Conservation (phyloP, 345 rosid genomes). For the Hevea brasiliensis region DNA sequence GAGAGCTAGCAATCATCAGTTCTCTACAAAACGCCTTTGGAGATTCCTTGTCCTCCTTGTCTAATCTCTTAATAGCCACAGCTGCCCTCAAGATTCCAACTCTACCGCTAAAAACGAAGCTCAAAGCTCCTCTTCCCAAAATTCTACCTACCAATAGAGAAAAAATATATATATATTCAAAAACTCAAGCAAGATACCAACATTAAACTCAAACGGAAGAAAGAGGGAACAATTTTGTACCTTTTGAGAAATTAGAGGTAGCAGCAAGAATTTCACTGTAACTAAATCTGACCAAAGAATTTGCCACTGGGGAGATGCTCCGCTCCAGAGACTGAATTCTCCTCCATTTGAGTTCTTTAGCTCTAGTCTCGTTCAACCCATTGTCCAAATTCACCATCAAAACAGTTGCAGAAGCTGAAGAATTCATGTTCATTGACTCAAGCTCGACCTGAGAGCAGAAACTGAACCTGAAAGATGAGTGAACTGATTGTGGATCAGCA, state of each 20-base stretch:
- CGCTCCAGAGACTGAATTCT: slow-evolving; percentile 73
- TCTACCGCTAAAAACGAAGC: slow-evolving; percentile 86
- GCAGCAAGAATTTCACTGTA: slow-evolving; percentile 72
- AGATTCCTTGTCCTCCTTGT: slow-evolving; percentile 82
- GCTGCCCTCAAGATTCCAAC: slow-evolving; percentile 68
- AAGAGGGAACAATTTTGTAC: slow-evolving; percentile 30
- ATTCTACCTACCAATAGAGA: slow-evolving; percentile 63
- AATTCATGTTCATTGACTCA: slow-evolving; percentile 56
- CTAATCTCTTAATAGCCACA: slow-evolving; percentile 80
- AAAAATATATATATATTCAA: slow-evolving; percentile 25
- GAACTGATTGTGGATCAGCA: slow-evolving; percentile 76
- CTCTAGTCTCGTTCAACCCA: slow-evolving; percentile 57
- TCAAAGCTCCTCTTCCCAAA: slow-evolving; percentile 92
- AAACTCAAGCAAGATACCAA: slow-evolving; percentile 5
- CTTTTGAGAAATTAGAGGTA: slow-evolving; percentile 78
- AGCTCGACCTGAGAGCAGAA: slow-evolving; percentile 83
- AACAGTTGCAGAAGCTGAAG: slow-evolving; percentile 61
- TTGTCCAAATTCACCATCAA: slow-evolving; percentile 82
- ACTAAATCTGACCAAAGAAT: slow-evolving; percentile 59
- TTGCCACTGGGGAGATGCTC: slow-evolving; percentile 68
- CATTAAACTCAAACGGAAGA: background rate
- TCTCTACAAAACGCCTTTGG: slow-evolving; percentile 94
- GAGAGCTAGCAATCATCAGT: slow-evolving; percentile 95
- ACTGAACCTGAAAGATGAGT: slow-evolving; percentile 92
- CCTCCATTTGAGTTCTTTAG: slow-evolving; percentile 61